Conservation (phyloP, 441 rosid species). For the Caryocar brasiliense region DNA sequence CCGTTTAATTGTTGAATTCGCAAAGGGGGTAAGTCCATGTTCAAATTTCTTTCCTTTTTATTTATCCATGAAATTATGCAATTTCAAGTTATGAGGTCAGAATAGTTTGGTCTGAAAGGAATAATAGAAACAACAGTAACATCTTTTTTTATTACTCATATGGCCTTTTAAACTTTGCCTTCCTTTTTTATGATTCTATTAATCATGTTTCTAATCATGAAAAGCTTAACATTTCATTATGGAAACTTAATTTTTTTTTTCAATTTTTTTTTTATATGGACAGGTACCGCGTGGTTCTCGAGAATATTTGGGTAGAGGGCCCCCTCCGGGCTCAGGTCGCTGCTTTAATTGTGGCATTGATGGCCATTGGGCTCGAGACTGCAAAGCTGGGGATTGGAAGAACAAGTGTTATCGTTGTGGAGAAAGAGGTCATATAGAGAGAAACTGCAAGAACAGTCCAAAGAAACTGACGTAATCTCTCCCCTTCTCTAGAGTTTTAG, state of each 20-base stretch:
- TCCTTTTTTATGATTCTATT: background rate
- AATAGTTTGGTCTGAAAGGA: background rate
- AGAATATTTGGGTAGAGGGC: conserved; percentile 61
- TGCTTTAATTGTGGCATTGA: conserved; percentile 84
- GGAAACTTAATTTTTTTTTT: background rate
- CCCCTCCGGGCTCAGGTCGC: conserved; percentile 77
- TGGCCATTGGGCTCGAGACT: conserved; percentile 87
- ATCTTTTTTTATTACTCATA: background rate
- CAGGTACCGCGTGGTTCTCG: conserved; percentile 65
- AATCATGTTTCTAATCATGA: background rate
- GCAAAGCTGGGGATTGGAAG: conserved; percentile 82
- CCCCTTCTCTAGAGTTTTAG: background rate
- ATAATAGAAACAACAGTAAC: background rate
- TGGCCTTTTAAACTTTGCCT: background rate
- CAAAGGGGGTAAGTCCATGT: conserved; percentile 54
- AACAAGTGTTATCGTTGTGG: conserved; percentile 75
- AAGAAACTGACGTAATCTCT: conserved; percentile 43
- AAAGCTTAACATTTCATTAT: background rate
- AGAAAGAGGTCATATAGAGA: conserved; percentile 65
- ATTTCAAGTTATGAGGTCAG: background rate
- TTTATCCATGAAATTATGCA: too few relatives aligned
- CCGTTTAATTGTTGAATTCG: conserved; percentile 64
- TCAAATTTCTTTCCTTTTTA: too few relatives aligned
- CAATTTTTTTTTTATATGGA: background rate
- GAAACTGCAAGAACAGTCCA: conserved; percentile 72